Percentiles rank a stretch among this genome's conserved stretches.
Conservation (phyloP, 768 basidiomycete genomes). For the Phylloporus scabripes region DNA sequence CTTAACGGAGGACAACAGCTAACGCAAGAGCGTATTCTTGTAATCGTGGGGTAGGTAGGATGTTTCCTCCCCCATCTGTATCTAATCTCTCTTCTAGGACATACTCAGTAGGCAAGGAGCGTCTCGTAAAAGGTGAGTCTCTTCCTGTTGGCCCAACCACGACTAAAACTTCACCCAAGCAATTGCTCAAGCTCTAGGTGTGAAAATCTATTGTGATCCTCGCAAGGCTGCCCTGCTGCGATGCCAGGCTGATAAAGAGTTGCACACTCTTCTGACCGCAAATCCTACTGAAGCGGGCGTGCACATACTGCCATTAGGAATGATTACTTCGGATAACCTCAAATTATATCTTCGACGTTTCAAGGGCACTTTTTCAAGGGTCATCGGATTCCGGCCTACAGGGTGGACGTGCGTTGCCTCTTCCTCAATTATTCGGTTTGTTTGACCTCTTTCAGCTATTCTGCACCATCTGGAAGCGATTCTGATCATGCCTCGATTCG, state of each 20-base stretch:
- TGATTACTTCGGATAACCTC: conserved; percentile 72
- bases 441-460: conserved; percentile 43
- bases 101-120: conserved; percentile 96
- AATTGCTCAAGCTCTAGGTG: conserved; percentile 72
- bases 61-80: neutral
- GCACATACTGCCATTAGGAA: conserved; percentile 76
- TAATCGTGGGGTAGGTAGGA: conserved; percentile 64
- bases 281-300: conserved; percentile 75
- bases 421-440: neutral
- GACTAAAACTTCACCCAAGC: conserved; percentile 41
- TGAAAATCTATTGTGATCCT: conserved; percentile 85
- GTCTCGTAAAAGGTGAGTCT: conserved; percentile 82
- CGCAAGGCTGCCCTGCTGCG: conserved; percentile 78
- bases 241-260: conserved; percentile 79
- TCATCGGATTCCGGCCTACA: conserved; percentile 85
- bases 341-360: conserved; percentile 72
- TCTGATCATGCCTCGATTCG: conserved; percentile 55
- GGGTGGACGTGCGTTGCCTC: conserved; percentile 81
- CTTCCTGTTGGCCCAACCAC: neutral
- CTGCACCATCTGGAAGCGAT: conserved; percentile 59
- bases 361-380: conserved; percentile 62
- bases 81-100: conserved; percentile 48
- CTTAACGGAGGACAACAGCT: conserved; percentile 32
- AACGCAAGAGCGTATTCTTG: conserved; percentile 39
- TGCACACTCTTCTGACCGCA: conserved; percentile 69